phyloP scores from a whole-genome alignment of 2,329 filamentous ascomycete species.

The Xylaria sp. region DNA sequence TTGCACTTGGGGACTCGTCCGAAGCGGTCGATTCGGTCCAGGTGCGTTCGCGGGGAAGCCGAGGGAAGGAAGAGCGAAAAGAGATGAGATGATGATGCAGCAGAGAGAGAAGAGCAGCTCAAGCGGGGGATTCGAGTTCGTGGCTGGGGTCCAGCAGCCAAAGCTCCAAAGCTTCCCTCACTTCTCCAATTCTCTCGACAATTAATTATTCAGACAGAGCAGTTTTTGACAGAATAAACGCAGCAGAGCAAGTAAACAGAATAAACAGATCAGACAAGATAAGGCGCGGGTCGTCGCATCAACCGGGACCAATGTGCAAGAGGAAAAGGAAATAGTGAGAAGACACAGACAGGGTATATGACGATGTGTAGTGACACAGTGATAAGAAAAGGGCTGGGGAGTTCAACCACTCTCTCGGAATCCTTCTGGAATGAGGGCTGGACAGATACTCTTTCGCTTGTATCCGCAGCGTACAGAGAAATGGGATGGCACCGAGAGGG shows the following conservation, averaged over 20 bases:
- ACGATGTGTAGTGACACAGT: background rate
- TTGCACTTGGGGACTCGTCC: background rate
- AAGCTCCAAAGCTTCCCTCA: constrained; percentile 29
- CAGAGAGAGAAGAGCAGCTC: constrained; percentile 4
- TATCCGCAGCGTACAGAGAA: background rate
- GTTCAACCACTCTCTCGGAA: constrained; percentile 16
- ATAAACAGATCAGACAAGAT: background rate
- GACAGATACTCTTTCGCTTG: background rate
- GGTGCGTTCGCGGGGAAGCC: constrained; percentile 31
- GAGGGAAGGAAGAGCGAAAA: constrained; percentile 24
- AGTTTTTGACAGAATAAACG: background rate
- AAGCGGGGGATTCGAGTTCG: constrained; percentile 31
- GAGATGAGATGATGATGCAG: constrained; percentile 17
- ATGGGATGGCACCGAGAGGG: background rate
- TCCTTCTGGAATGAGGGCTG: constrained; percentile 25
- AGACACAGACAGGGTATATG: background rate
- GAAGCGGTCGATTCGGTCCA: constrained; percentile 1
- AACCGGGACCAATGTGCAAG: background rate
- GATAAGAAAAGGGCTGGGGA: constrained; percentile 14
- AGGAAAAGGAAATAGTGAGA: background rate
- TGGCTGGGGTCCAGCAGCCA: constrained; percentile 41
- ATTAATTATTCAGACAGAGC: background rate
- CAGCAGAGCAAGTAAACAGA: background rate
- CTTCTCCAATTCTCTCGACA: constrained; percentile 24
- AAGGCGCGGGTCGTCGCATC: constrained; percentile 3